Evolutionary conservation across 345 rosid genomes (phyloP), one percentile per base, ranked within the genome.

Genomic region (Citrus cavaleriei): DNA sequence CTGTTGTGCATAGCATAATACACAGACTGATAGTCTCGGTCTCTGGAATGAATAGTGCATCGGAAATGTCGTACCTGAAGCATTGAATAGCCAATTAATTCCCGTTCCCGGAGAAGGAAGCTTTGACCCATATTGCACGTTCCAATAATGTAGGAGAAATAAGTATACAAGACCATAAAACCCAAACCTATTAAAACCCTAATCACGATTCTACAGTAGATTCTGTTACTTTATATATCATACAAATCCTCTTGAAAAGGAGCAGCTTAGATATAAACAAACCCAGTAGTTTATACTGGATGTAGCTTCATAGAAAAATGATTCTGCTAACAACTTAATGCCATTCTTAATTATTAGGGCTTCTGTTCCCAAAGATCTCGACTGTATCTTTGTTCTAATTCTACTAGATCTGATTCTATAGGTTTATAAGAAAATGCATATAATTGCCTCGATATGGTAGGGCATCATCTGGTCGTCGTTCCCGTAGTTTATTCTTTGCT

Each of bases 391-490:
- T 54, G 22, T 54, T 70, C 28, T 51, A 69, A 21, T n/a, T 72
- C 63, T 38, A 55, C 37, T 51, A 57, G 72, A 66, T 63, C 73
- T 80, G 80, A 69, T 63, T 62, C 68, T 51, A 25, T 77, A 60
- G 46, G 60, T 74, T 60, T 72, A 74, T 64, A 75, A 21, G 59
- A 78, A 16, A 19, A 54, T 54, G 6, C 58, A 54, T 54, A 54
- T 18, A 60, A 81, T 69, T 76, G 24, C 78, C 78, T 81, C 78
- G 84, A 87, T 74, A 76, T 69, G 77, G 80, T 74, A 72, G 73
- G 71, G 70, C 66, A 68, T 77, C 61, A 68, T 73, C n/a, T 21
- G 30, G 27, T 75, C 35, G 74, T 73, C 74, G 66, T 51, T 80
- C 46, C 83, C 80, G 46, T 37, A 66, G 79, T 65, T 73, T 80